These are phyloP conservation scores for sunflower (Helianthus annuus) DNA, from an alignment of 129 eudicot species.

Conservation along the genomic window HanXRQr2.0-SUNRISE NC_035446.2:166613515-166614014, in stretches of 20 bases:
- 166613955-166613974: too few relatives aligned
- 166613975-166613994: too few relatives aligned
- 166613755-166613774: constrained; percentile 35
- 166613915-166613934: too few relatives aligned
- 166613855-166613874: too few relatives aligned
- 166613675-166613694: constrained; percentile 23
- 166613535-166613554: too few relatives aligned
- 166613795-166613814: constrained; percentile 48
- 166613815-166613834: not conserved
- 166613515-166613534: too few relatives aligned
- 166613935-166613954: too few relatives aligned
- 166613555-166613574: too few relatives aligned
- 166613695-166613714: constrained; percentile 42
- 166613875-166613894: too few relatives aligned
- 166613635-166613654: constrained; percentile 16
- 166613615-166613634: not conserved
- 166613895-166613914: too few relatives aligned
- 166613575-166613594: not conserved
- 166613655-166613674: constrained; percentile 27
- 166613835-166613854: too few relatives aligned
- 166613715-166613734: constrained; percentile 57
- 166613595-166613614: not conserved
- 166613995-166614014: too few relatives aligned
- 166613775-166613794: constrained; percentile 27
- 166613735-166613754: constrained; percentile 33